Evolutionary conservation across 2,329 filamentous ascomycete species (phyloP), one percentile per base, ranked within the genome.

Genomic region (Neofusicoccum parvum): DNA sequence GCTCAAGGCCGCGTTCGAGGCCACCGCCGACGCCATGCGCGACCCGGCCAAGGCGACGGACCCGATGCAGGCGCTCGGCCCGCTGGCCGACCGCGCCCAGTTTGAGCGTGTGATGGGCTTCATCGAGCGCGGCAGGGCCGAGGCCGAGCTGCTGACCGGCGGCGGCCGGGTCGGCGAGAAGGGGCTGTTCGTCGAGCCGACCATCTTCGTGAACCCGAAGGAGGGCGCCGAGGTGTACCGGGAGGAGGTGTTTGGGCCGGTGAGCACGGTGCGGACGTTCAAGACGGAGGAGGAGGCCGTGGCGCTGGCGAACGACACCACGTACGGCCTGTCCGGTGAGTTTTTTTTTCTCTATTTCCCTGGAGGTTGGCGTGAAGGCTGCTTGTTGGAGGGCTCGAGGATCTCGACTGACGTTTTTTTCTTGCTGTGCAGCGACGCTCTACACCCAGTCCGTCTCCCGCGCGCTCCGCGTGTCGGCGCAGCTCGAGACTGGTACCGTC

Each of bases 71-170:
- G 27, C n/a, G 20, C 43, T 69, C 1, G 74, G 72, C 11, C 75
- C 76, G 9, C 65, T 77, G 1, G 74, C 73, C 15, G 75, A 77
- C 60, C 69, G 73, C 43, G 69, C 71, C 6, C 74, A 79, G 46
- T 76, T 75, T 70, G 70, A 77, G 20, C 72, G 73, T 20, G 75
- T 78, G 7, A 69, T 72, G 63, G 74, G 72, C 36, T 77, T 75
- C 68, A 75, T 78, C 62, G 74, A 78, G 68, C 69, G 70, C 4
- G 75, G 73, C 0, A 72, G 74, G 60, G 60, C 71, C 58, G 71
- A 72, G 7, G 70, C 72, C 36, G 75, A 74, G 23, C 69, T 78
- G 1, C 69, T 74, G 14, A 71, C 76, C 1, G 76, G 76, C 6
- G 76, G 76, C 37, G 70, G 73, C 27, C 70, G 73, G 14, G 70